Conservation (phyloP, 2,329 filamentous ascomycete genomes). For the Zasmidium citrigriseum region DNA sequence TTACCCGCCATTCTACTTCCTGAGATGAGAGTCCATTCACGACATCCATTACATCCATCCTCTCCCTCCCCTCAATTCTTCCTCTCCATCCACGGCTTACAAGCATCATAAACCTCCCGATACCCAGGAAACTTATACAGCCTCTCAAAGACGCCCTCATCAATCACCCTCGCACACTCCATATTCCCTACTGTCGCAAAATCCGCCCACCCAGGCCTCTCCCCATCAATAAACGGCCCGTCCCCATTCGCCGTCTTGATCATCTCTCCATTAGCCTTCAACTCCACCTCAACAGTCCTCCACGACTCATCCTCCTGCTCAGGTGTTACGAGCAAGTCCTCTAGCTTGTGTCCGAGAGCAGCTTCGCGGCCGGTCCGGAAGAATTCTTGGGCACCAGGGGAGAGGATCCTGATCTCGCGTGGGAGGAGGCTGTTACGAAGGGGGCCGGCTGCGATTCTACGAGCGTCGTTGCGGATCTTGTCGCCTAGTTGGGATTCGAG, state of each 20-base stretch:
- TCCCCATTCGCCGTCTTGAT: not conserved
- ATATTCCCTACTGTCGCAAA: not conserved
- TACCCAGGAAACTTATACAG: not conserved
- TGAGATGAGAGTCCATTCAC: no score
- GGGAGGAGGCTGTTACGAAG: not conserved
- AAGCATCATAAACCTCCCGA: constrained; percentile 4
- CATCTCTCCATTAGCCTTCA: not conserved
- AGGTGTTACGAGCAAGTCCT: not conserved
- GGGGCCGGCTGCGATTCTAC: not conserved
- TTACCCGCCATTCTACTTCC: no score
- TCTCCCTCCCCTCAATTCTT: not conserved
- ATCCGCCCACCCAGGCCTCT: not conserved
- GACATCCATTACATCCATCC: not conserved
- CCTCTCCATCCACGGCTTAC: constrained; percentile 2
- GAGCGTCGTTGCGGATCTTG: not conserved
- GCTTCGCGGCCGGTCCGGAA: not conserved
- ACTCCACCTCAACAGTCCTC: not conserved
- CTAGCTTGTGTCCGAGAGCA: not conserved
- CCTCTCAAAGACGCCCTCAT: constrained; percentile 1
- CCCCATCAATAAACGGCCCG: not conserved
- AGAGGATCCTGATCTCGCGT: not conserved
- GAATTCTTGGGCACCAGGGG: not conserved
- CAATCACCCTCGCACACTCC: constrained; percentile 2
- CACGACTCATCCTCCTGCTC: not conserved
- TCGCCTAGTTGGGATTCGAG: not conserved